Evolutionary conservation across 129 eudicot species (phyloP).

Genomic region (Ambrosia artemisiifolia): DNA sequence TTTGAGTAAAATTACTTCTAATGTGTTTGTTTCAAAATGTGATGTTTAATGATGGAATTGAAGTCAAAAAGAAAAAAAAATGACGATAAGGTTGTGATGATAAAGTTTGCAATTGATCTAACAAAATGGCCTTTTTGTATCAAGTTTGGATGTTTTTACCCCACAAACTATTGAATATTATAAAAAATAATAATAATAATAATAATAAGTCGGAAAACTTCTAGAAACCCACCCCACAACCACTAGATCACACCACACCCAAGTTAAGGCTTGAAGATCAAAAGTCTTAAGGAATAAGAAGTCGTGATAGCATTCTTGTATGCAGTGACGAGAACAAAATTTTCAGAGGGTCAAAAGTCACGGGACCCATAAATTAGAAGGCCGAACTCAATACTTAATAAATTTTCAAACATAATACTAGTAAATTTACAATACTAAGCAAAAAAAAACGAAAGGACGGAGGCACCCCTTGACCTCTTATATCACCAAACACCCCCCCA

Average conservation of each 20-base stretch:
- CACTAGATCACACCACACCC: neutral
- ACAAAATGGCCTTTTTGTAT: conserved; percentile 2
- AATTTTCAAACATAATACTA: no score
- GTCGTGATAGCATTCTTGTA: neutral
- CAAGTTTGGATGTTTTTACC: neutral
- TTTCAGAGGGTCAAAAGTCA: no score
- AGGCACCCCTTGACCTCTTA: no score
- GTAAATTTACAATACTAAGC: no score
- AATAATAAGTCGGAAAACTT: neutral
- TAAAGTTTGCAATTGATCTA: neutral
- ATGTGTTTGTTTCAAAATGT: neutral
- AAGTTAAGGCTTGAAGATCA: neutral
- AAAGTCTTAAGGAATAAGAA: neutral
- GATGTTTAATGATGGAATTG: neutral
- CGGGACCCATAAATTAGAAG: no score
- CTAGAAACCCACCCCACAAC: neutral
- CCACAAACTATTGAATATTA: neutral
- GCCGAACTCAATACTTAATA: no score
- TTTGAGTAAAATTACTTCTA: neutral
- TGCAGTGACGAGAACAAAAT: no score
- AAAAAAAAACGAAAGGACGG: no score
- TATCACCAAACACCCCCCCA: no score
- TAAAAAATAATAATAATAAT: no score
- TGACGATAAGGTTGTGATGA: neutral
- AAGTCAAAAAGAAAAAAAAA: neutral